Conservation (phyloP, 2,329 filamentous ascomycete species). For the Epichloe sp. region DNA sequence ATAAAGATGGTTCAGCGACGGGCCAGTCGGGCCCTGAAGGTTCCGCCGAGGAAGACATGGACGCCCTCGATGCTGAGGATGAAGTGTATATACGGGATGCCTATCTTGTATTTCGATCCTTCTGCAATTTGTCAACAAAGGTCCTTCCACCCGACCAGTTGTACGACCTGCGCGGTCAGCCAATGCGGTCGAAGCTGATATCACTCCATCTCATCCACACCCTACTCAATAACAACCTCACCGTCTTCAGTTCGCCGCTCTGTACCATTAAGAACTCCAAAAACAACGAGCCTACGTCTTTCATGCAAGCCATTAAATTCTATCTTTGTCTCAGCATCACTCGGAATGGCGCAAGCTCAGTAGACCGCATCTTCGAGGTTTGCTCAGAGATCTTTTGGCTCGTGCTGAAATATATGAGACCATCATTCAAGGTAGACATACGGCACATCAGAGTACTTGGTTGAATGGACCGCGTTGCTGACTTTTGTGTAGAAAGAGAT, state of each 20-base stretch:
- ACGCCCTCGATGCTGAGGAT: slow-evolving; percentile 61
- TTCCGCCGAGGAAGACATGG: slow-evolving; percentile 40
- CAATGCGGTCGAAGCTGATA: slow-evolving; percentile 93
- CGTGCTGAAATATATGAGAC: slow-evolving; percentile 86
- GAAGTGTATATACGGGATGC: slow-evolving; percentile 96
- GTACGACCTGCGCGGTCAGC: slow-evolving; percentile 82
- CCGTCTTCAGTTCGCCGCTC: slow-evolving; percentile 79
- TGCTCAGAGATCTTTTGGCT: slow-evolving; percentile 97
- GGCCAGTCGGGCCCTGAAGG: slow-evolving; percentile 43
- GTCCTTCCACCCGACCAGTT: slow-evolving; percentile 79
- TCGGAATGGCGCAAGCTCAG: slow-evolving; percentile 86
- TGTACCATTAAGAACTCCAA: slow-evolving; percentile 89
- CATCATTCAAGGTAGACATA: slow-evolving; percentile 70
- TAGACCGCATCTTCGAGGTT: slow-evolving; percentile 85
- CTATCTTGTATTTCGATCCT: slow-evolving; percentile 91
- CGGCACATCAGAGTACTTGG: neutral
- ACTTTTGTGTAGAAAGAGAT: slow-evolving; percentile 63
- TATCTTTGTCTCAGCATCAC: slow-evolving; percentile 93
- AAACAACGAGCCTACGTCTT: slow-evolving; percentile 75
- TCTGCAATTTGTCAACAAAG: slow-evolving; percentile 96
- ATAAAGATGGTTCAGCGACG: slow-evolving; percentile 26
- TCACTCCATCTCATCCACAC: slow-evolving; percentile 93
- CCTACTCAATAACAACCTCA: slow-evolving; percentile 84
- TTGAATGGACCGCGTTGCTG: slow-evolving; percentile 9
- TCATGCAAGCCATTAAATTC: slow-evolving; percentile 90